These are phyloP conservation scores for Neonectria magnoliae DNA, from an alignment of 2,329 filamentous ascomycete species.

Conservation along the genomic window DNA sequence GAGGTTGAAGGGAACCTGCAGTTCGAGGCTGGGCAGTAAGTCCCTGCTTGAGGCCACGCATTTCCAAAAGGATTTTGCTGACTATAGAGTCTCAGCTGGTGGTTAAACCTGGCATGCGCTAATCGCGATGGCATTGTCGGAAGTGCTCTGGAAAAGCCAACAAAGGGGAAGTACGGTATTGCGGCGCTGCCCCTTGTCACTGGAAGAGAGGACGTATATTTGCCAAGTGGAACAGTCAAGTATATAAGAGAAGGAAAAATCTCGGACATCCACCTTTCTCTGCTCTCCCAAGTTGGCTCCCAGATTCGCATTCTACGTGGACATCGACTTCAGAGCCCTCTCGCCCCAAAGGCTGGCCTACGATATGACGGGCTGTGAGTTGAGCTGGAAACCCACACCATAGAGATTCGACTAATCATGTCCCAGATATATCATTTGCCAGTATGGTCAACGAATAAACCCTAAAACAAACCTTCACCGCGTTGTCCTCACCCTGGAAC, in stretches of 20 bases:
- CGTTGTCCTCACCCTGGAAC: constrained; percentile 58
- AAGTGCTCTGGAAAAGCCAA: constrained; percentile 55
- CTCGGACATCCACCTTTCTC: constrained; percentile 58
- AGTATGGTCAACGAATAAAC: constrained; percentile 54
- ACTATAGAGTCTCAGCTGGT: constrained; percentile 59
- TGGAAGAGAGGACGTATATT: constrained; percentile 59
- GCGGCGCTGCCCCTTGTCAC: constrained; percentile 61
- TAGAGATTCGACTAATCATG: constrained; percentile 9
- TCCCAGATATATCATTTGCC: constrained; percentile 58
- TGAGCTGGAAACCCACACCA: background rate
- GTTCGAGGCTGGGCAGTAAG: constrained; percentile 62
- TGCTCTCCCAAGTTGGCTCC: constrained; percentile 61
- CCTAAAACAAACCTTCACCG: constrained; percentile 50
- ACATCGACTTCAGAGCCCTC: constrained; percentile 58
- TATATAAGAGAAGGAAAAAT: constrained; percentile 58
- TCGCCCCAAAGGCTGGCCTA: constrained; percentile 62
- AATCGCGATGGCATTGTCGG: constrained; percentile 65
- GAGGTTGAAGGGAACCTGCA: constrained; percentile 53
- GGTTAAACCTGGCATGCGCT: constrained; percentile 66
- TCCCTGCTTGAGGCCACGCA: background rate
- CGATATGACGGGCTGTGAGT: constrained; percentile 68
- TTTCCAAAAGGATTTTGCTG: background rate
- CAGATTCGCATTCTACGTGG: constrained; percentile 64
- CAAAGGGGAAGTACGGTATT: constrained; percentile 57
- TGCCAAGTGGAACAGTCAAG: constrained; percentile 45